Evolutionary conservation across 805 yeast genomes (phyloP).

Genomic region (Candida quercuum): DNA sequence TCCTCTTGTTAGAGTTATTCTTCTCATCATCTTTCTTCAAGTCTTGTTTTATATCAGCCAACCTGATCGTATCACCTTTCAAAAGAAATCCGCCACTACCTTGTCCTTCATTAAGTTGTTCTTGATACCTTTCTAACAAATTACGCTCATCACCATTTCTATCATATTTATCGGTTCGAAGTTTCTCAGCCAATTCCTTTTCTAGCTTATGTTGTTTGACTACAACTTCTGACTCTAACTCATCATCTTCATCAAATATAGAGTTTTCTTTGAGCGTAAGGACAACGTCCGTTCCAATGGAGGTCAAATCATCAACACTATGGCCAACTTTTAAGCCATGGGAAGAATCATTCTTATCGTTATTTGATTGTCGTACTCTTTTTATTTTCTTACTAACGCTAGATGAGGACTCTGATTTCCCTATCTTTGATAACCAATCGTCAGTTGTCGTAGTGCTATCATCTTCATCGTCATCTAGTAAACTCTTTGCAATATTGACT

Average conservation of each 20-base stretch:
- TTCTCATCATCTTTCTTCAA: neutral
- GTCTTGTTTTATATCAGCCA: neutral
- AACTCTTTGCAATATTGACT: conserved; percentile 6
- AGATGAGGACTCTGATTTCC: neutral
- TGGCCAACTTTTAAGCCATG: conserved; percentile 18
- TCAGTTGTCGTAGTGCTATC: conserved; percentile 4
- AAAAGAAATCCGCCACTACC: conserved; percentile 11
- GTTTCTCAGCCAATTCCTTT: conserved; percentile 11
- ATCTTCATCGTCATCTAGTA: conserved; percentile 13
- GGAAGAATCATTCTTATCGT: neutral
- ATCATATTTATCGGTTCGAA: conserved; percentile 9
- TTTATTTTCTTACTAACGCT: neutral
- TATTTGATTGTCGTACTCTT: neutral
- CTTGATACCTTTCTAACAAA: conserved; percentile 13
- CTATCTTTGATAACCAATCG: conserved; percentile 20
- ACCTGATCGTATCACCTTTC: neutral
- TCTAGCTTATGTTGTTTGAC: conserved; percentile 12
- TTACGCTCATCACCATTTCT: conserved; percentile 11
- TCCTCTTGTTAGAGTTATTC: neutral
- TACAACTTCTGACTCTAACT: conserved; percentile 17
- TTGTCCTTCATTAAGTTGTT: conserved; percentile 7
- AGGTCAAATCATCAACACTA: conserved; percentile 9
- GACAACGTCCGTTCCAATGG: conserved; percentile 9
- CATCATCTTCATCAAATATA: conserved; percentile 18
- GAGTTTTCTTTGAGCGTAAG: conserved; percentile 21